Evolutionary conservation across 2,329 filamentous ascomycete species (phyloP).

Genomic region (Cladophialophora bantiana): DNA sequence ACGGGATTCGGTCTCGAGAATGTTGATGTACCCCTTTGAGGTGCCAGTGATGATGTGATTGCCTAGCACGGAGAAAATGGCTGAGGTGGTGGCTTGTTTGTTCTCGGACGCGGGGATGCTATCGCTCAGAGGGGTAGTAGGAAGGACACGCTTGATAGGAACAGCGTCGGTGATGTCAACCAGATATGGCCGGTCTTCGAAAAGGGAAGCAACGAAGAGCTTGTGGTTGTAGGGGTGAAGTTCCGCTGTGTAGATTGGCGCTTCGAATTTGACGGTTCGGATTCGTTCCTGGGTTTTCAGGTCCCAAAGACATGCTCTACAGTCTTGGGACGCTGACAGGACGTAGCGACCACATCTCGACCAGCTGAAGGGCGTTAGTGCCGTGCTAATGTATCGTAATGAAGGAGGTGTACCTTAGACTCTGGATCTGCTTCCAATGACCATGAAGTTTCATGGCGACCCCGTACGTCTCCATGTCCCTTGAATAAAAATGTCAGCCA

Average conservation of each 20-base stretch:
- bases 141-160: slow-evolving; percentile 77
- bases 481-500: slow-evolving; percentile 47
- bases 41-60: slow-evolving; percentile 92
- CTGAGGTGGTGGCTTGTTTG: slow-evolving; percentile 92
- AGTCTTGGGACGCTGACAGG: slow-evolving; percentile 91
- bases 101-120: slow-evolving; percentile 71
- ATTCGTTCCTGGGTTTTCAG: slow-evolving; percentile 74
- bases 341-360: slow-evolving; percentile 89
- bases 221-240: slow-evolving; percentile 87
- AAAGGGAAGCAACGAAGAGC: slow-evolving; percentile 87
- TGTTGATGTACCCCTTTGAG: slow-evolving; percentile 94
- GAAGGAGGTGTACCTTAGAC: slow-evolving; percentile 64
- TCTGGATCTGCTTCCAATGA: slow-evolving; percentile 92
- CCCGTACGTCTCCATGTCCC: slow-evolving; percentile 94
- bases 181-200: slow-evolving; percentile 88
- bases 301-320: slow-evolving; percentile 97
- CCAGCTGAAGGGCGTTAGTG: slow-evolving; percentile 65
- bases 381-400: background rate
- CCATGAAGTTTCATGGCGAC: slow-evolving; percentile 92
- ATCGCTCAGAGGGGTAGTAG: slow-evolving; percentile 80
- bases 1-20: slow-evolving; percentile 82
- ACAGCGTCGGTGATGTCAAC: slow-evolving; percentile 77
- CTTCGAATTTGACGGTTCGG: slow-evolving; percentile 87
- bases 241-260: slow-evolving; percentile 94
- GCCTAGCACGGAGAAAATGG: slow-evolving; percentile 83